Evolutionary conservation across 805 yeast genomes (phyloP).

Genomic region (Saccharomycopsis microspora): DNA sequence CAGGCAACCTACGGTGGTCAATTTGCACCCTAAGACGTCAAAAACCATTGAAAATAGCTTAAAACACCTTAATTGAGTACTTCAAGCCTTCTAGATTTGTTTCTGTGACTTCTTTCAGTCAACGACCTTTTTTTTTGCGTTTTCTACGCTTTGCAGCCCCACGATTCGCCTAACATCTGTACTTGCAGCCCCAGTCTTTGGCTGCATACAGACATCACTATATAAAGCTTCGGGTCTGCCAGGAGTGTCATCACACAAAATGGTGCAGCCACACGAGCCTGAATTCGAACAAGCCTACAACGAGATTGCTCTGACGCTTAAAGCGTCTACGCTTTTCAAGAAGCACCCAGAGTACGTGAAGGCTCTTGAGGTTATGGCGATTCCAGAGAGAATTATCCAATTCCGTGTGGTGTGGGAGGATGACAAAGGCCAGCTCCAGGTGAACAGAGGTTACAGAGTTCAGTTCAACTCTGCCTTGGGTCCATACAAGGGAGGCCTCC

Average conservation of each 20-base stretch:
- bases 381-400: slow-evolving; percentile 93
- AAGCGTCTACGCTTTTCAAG: slow-evolving; percentile 82
- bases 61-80: no score
- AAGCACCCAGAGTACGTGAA: slow-evolving; percentile 84
- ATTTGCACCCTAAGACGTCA: no score
- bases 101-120: no score
- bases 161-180: neutral
- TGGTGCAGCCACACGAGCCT: slow-evolving; percentile 60
- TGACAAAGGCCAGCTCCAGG: slow-evolving; percentile 83
- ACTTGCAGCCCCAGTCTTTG: no score
- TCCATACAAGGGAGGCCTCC: slow-evolving; percentile 98
- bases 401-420: slow-evolving; percentile 98
- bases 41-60: no score
- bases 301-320: slow-evolving; percentile 80
- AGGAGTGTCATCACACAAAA: slow-evolving; percentile 1
- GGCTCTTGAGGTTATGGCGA: slow-evolving; percentile 80
- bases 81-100: no score
- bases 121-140: no score
- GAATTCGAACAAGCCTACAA: slow-evolving; percentile 98
- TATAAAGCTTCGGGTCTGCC: neutral
- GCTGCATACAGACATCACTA: neutral
- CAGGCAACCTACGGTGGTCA: no score
- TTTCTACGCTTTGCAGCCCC: no score
- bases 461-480: slow-evolving; percentile 98
- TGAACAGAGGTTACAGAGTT: slow-evolving; percentile 95